A percentile compares a stretch with the other conserved stretches of the same genome.
Evolutionary conservation across 139 green algal species (phyloP).

Genomic region (Chlamydomonas sp.): DNA sequence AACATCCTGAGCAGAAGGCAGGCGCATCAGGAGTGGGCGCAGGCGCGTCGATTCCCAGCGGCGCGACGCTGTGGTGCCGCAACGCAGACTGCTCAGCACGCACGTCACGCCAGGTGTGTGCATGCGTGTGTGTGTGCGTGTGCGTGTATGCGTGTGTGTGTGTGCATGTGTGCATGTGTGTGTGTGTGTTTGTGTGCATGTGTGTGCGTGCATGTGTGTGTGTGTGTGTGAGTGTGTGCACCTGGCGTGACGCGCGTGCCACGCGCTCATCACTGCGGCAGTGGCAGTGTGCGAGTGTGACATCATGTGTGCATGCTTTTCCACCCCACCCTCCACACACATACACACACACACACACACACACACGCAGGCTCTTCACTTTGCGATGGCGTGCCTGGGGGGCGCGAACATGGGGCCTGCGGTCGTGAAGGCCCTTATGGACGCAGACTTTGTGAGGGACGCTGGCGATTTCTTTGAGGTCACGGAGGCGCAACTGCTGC

Average conservation of each 20-base stretch:
- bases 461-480: conserved; percentile 18
- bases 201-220: no score
- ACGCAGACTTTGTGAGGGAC: conserved; percentile 7
- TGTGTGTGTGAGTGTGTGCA: no score
- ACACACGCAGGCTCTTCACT: conserved; percentile 25
- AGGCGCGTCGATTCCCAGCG: neutral
- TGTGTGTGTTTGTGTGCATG: no score
- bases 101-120: neutral
- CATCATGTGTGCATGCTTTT: no score
- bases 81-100: conserved; percentile 23
- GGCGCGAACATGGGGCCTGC: conserved; percentile 3
- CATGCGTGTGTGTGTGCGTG: no score
- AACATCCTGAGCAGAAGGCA: neutral
- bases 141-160: no score
- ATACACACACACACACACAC: neutral
- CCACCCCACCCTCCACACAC: no score
- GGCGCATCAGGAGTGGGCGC: conserved; percentile 1
- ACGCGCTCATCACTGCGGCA: no score
- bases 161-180: neutral
- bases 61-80: conserved; percentile 24
- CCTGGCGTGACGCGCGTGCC: no score
- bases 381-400: conserved; percentile 25
- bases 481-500: neutral
- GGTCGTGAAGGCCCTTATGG: conserved; percentile 16
- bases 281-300: no score